Percentiles rank a stretch among this genome's conserved stretches.
phyloP scores from a whole-genome alignment of 2,329 filamentous ascomycete species.

The Malbranchea zuffiana region DNA sequence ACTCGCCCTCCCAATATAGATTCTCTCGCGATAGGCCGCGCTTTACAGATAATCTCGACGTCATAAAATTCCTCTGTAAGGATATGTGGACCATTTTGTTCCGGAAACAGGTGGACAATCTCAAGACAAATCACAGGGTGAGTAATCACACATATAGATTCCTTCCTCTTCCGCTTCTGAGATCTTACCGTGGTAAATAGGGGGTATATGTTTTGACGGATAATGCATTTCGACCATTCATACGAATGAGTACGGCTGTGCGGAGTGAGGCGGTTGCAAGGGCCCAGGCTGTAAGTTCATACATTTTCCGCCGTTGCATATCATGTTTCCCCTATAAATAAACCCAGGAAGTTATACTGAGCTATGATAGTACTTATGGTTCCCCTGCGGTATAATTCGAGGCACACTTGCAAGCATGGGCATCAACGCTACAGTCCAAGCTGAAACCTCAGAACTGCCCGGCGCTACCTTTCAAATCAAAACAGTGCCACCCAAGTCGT shows the following conservation, averaged over 20 bases:
- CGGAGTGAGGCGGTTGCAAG: constrained; percentile 60
- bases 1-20: constrained; percentile 20
- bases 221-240: constrained; percentile 77
- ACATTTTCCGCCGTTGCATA: neutral
- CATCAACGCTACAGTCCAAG: constrained; percentile 81
- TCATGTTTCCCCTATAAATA: neutral
- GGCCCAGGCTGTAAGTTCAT: constrained; percentile 67
- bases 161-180: neutral
- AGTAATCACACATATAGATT: constrained; percentile 17
- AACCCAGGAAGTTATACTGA: constrained; percentile 13
- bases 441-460: constrained; percentile 77
- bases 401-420: constrained; percentile 88
- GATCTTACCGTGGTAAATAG: constrained; percentile 29
- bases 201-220: constrained; percentile 96
- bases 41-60: constrained; percentile 83
- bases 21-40: constrained; percentile 59
- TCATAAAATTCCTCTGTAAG: constrained; percentile 98
- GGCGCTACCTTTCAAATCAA: constrained; percentile 93
- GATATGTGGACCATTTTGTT: constrained; percentile 93
- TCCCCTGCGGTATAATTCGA: constrained; percentile 84
- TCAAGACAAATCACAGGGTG: constrained; percentile 94
- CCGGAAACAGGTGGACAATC: constrained; percentile 93
- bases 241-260: constrained; percentile 75
- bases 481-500: constrained; percentile 59
- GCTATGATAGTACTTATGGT: constrained; percentile 72